Evolutionary conservation across 1,139 yeast genomes (phyloP), one percentile per base, ranked within the genome.

Genomic region (Magnusiomyces sp.): DNA sequence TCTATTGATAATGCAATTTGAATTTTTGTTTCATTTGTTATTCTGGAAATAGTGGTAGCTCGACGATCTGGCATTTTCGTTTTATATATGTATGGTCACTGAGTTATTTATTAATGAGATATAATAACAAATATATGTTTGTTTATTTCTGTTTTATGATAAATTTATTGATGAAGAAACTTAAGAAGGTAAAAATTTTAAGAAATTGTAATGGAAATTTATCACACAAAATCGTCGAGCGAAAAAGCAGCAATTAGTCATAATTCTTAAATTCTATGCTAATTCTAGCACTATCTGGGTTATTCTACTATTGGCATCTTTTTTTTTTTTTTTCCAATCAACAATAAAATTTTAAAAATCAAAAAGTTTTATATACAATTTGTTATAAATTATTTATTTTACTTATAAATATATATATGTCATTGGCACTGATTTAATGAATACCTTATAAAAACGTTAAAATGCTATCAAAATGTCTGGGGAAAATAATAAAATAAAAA

Each of bases 1-100:
- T 86, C 94, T 46, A 92, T 71, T 38, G 85, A 79, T 45, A 92
- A 65, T 6, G 94, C 90, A 32, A 92, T 81, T 67, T 88, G 95
- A 60, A 92, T 88, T 63, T 83, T 86, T 11, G 98, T 92, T 67
- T 92, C 98, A 71, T 92, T 92, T 43, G 98, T 92, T 55, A 76
- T 73, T 63, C 98, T 74, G 49, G 72, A 73, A 14, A 88, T 70
- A 39, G 76, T 70, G 2, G 95, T 85, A 31, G 70, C 64, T 55
- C 78, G 54, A 57, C 56, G 40, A 14, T 39, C 38, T 14, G 49
- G 40, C 49, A 46, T 46, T 32, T 20, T 43, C 33, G 27, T 5
- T 17, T 5, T 34, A 9, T 34, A 34, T 34, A 5, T 34, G 7
- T 34, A 34, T 5, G n/a, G n/a, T n/a, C 5, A 14, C 5, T n/a